Conservation (phyloP, 495 filamentous ascomycete genomes). For the Sphaerosporella brunnea region DNA sequence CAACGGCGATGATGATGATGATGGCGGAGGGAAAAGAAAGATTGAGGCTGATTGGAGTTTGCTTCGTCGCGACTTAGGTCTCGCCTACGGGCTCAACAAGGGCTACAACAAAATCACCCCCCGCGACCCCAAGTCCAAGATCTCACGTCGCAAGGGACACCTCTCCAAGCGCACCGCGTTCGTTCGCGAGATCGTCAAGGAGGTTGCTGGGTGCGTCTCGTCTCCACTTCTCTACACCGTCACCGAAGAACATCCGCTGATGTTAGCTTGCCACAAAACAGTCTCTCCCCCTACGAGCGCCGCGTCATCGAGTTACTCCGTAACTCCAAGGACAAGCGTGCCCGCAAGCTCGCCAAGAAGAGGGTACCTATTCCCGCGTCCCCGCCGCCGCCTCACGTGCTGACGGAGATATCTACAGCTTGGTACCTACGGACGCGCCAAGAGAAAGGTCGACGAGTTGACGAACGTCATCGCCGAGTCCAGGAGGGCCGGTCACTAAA, state of each 20-base stretch:
- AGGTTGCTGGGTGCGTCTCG: slow-evolving; percentile 62
- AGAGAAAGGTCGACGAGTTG: slow-evolving; percentile 98
- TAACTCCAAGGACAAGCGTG: slow-evolving; percentile 98
- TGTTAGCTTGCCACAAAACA: slow-evolving; percentile 12
- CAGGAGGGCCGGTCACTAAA: slow-evolving; percentile 43
- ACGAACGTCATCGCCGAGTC: slow-evolving; percentile 92
- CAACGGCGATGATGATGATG: background rate
- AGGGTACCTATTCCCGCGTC: slow-evolving; percentile 40
- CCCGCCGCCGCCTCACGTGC: background rate
- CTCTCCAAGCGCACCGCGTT: slow-evolving; percentile 85
- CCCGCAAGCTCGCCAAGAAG: slow-evolving; percentile 98
- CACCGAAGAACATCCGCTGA: slow-evolving; percentile 10
- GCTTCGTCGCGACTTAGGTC: slow-evolving; percentile 31
- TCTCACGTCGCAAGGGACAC: slow-evolving; percentile 79
- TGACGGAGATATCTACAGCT: slow-evolving; percentile 36
- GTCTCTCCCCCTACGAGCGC: slow-evolving; percentile 92
- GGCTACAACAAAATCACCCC: slow-evolving; percentile 81
- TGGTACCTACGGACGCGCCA: slow-evolving; percentile 91
- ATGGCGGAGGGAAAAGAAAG: background rate
- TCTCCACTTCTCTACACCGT: too few species aligned
- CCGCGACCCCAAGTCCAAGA: slow-evolving; percentile 64
- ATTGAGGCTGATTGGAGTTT: background rate
- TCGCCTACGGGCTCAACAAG: slow-evolving; percentile 68
- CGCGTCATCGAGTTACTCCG: slow-evolving; percentile 96
- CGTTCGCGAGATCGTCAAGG: slow-evolving; percentile 85